A percentile compares a stretch with the other conserved stretches of the same genome.
phyloP scores from a whole-genome alignment of 179 eudicot genomes.

The Monotropa hypopitys region DNA sequence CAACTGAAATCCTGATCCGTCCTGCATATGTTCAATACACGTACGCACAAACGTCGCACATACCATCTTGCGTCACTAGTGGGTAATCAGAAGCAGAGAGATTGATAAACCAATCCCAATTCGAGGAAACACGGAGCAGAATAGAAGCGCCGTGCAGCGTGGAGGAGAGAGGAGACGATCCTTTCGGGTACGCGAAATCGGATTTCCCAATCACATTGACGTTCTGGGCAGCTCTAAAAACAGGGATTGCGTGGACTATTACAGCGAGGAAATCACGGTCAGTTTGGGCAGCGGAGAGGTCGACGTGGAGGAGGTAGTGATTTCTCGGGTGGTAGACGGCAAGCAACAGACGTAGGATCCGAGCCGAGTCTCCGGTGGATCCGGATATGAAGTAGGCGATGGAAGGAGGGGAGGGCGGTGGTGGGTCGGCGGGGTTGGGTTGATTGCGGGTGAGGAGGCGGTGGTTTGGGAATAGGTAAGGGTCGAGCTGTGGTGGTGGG shows the following conservation, averaged over 20 bases:
- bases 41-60: background rate
- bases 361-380: constrained; percentile 34
- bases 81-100: constrained; percentile 72
- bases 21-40: background rate
- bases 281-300: constrained; percentile 41
- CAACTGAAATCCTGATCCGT: no score
- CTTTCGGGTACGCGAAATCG: constrained; percentile 40
- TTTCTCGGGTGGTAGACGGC: constrained; percentile 73
- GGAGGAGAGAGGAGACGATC: constrained; percentile 47
- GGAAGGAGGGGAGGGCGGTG: constrained; percentile 41
- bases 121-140: constrained; percentile 32
- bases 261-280: constrained; percentile 48
- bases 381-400: constrained; percentile 74
- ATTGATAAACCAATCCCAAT: constrained; percentile 87
- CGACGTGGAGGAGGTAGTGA: constrained; percentile 60
- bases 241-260: constrained; percentile 27
- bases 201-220: constrained; percentile 67
- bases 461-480: constrained; percentile 18
- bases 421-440: constrained; percentile 12
- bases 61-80: constrained; percentile 85
- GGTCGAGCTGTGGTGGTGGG: constrained; percentile 20
- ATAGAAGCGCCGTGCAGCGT: constrained; percentile 63
- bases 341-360: constrained; percentile 47
- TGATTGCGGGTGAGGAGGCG: constrained; percentile 16
- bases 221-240: constrained; percentile 57